Base-by-base conservation (phyloP, 2,329 filamentous ascomycete species). In the Microdochium paspali region DNA sequence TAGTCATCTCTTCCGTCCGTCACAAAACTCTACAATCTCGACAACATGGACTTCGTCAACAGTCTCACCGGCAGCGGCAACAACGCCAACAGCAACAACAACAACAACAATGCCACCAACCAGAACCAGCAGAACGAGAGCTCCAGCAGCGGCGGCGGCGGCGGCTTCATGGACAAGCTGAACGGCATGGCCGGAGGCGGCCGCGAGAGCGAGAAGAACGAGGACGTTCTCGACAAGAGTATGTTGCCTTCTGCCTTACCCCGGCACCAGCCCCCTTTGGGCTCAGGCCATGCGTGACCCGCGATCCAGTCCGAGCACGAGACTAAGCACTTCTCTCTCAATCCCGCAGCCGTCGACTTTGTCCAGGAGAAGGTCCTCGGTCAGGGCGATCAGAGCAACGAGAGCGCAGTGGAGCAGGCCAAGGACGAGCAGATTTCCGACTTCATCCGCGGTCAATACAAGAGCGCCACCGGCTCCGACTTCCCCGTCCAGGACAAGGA, bases 191-290 rank as follows among this genome's bases (percentile, higher is more conserved):
- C 84, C 20, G 87, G 87, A 30, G 87, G 87, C 46, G 87, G 87
- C 31, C 67, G 67, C 28, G 71, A 86, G 65, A 81, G 83, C 61
- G 87, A 91, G 76, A 83, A 88, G 77, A 85, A 90, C 56, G 87
- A 93, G 66, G 86, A 91, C 60, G 68, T 65, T n/a, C 77, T 93
- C 46, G 87, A 93, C 70, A 93, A 93, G 71, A 83, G 86, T 88
- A 52, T 23, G 51, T 51, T 25, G 21, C 24, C 30, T 20, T 47
- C n/a, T n/a, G n/a, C n/a, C n/a, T n/a, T n/a, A n/a, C n/a, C n/a
- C n/a, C n/a, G n/a, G n/a, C n/a, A n/a, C n/a, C n/a, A n/a, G n/a
- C n/a, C n/a, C n/a, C n/a, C n/a, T n/a, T n/a, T n/a, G n/a, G n/a
- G n/a, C n/a, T n/a, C n/a, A n/a, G n/a, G n/a, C n/a, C n/a, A n/a